Evolutionary conservation across 352 stramenopile genomes (phyloP), one percentile per base, ranked within the genome.

Genomic region (Globisporangium heterothallicum): DNA sequence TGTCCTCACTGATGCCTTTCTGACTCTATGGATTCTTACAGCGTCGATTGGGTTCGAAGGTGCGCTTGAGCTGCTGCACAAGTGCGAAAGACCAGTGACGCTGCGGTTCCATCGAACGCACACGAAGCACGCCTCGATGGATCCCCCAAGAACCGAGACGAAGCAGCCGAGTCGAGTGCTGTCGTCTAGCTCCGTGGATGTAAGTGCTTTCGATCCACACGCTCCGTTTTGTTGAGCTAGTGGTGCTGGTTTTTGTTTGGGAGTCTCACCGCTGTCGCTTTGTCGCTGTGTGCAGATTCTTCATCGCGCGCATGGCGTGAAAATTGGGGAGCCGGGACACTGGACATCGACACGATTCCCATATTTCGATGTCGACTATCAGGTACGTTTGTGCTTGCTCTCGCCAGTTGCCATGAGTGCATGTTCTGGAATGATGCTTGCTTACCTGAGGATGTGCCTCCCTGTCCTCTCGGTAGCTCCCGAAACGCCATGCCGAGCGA

Each of bases 311-410:
- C 68, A 79, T 42, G 63, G 58, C 16, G 68, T 93, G 29, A 81
- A 73, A 26, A 80, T 94, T 14, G 78, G 73, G 13, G 74, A 86
- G 16, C 78, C 83, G 10, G 80, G 78, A 0, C 56, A 82, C 26
- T 92, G 78, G 80, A 79, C 76, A 0, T 64, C 67, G 2, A 49
- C 80, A 29, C 66, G 72, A 6, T 75, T 92, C 16, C 79, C 77
- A 10, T 68, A 74, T 19, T 82, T 74, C 41, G 57, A 80, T 14
- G 44, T 92, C 19, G 81, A 86, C 38, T 94, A 92, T 42, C 78
- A 89, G 62, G 83, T 88, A 52, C 6, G 42, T n/a, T n/a, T n/a
- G n/a, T n/a, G n/a, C n/a, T n/a, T n/a, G n/a, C n/a, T n/a, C n/a
- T n/a, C n/a, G n/a, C n/a, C n/a, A n/a, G n/a, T n/a, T n/a, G n/a